Base-by-base conservation (phyloP, 1,139 yeast genomes). In the Geotrichum carabidarum region DNA sequence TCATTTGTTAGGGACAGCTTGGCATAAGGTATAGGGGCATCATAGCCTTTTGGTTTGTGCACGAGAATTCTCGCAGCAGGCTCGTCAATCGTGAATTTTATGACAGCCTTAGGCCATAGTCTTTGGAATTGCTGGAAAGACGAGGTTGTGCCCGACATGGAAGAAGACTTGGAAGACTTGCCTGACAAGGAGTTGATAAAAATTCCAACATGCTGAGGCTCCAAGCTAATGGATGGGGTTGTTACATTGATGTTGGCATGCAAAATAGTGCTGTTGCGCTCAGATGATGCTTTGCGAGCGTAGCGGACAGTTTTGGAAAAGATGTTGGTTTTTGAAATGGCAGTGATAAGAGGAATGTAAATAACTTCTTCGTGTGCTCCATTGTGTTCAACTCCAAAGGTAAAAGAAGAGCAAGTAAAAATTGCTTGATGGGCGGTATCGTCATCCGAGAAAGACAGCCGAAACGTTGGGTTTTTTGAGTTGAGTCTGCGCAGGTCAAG, bases 341-440 rank as follows among this genome's bases (percentile, higher is more conserved):
- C 57, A 1, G 75, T 68, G 27, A 72, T 63, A 63, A 74, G 60
- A 0, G 77, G 77, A 12, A 72, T 63, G 55, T 72, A 72, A 7
- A 72, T 59, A 8, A 74, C 57, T 56, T 73, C 76, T 47, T 72
- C 74, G 46, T 68, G 71, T n/a, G 60, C 54, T 8, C 59, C 60
- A 35, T 60, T 60, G 12, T 55, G 57, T 34, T 65, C 68, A 37
- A 69, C 41, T 8, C 73, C 75, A 44, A 72, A 60, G 14, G 69
- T 66, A 38, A 71, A 54, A 5, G 76, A 69, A 14, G 71, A 67
- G n/a, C 71, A 61, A 9, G 74, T 63, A 53, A 71, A 61, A n/a
- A 72, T 67, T 2, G 73, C 71, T 60, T 74, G 77, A 57, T 74
- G 77, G 7, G 77, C 76, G 18, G 63, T 60, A 45, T 71, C 74